Conservation (phyloP, 176 grass and related monocot genomes). For the Rhynchospora tenuis region DNA sequence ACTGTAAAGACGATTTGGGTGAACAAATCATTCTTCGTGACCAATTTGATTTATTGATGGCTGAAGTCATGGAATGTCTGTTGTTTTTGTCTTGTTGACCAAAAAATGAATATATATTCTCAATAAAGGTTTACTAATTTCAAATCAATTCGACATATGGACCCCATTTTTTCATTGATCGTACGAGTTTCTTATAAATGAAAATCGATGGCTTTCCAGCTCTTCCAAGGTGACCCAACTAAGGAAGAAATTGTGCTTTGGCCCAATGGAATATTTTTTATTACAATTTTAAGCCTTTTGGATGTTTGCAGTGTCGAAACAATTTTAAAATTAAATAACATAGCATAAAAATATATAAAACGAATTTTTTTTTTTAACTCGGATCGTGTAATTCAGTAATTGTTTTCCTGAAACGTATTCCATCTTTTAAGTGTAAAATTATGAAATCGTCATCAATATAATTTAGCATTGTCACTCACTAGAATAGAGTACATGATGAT, state of each 20-base stretch:
- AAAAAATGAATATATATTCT: not conserved
- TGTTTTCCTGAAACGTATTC: no score
- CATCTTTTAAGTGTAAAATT: no score
- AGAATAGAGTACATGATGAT: no score
- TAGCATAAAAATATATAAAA: no score
- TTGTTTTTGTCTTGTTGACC: not conserved
- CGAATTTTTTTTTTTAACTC: no score
- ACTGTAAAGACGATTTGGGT: not conserved
- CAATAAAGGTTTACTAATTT: not conserved
- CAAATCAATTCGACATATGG: constrained; percentile 4
- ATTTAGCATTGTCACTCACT: no score
- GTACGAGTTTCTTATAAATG: not conserved
- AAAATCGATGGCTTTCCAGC: not conserved
- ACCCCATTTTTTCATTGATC: not conserved
- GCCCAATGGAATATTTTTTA: not conserved
- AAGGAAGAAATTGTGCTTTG: not conserved
- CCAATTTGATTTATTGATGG: not conserved
- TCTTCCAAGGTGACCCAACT: not conserved
- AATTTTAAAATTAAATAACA: no score
- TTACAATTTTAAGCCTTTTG: not conserved
- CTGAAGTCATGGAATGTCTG: constrained; percentile 33
- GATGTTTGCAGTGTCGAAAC: no score
- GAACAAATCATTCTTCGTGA: not conserved
- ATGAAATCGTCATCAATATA: no score
- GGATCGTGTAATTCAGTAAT: no score